phyloP scores from a whole-genome alignment of 495 filamentous ascomycete species.

The Talaromyces liani region DNA sequence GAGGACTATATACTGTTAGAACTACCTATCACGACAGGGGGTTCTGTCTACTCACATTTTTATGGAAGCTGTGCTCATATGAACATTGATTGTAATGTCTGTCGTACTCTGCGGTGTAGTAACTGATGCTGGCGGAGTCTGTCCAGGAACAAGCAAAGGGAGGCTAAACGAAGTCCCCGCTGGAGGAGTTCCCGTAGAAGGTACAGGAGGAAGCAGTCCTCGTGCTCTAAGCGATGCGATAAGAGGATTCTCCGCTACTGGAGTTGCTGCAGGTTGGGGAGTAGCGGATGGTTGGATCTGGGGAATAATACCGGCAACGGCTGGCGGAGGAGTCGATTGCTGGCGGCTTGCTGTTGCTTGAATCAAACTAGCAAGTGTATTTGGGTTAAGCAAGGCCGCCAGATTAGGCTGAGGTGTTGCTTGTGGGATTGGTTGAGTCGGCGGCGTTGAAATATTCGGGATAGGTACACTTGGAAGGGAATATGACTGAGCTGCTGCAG shows the following conservation, averaged over 20 bases:
- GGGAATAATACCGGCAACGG: conserved; percentile 22
- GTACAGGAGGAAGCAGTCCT: conserved; percentile 35
- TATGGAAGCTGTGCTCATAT: conserved; percentile 64
- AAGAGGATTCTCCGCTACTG: conserved; percentile 31
- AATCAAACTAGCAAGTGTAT: conserved; percentile 42
- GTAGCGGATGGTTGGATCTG: conserved; percentile 17
- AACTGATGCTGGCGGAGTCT: conserved; percentile 24
- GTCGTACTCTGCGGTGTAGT: conserved; percentile 14
- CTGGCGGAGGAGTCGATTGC: conserved; percentile 34
- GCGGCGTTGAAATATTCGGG: conserved; percentile 19
- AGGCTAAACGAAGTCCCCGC: conserved; percentile 18
- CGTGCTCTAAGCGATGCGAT: conserved; percentile 38
- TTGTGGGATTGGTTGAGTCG: conserved; percentile 28
- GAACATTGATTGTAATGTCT: conserved; percentile 49
- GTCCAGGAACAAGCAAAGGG: conserved; percentile 36
- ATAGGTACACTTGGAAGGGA: conserved; percentile 21
- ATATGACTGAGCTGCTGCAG: conserved; percentile 12
- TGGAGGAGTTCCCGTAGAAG: conserved; percentile 9
- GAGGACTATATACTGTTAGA: conserved; percentile 50
- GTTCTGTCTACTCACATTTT: conserved; percentile 55
- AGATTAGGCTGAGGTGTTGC: conserved; percentile 18
- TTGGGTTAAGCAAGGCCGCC: conserved; percentile 39
- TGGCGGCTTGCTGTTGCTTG: conserved; percentile 37
- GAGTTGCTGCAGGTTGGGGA: conserved; percentile 18
- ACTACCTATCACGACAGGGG: not conserved